A percentile compares a stretch with the other conserved stretches of the same genome.
phyloP scores from a whole-genome alignment of 306 rosid genomes.

The Cicer cuneatum region DNA sequence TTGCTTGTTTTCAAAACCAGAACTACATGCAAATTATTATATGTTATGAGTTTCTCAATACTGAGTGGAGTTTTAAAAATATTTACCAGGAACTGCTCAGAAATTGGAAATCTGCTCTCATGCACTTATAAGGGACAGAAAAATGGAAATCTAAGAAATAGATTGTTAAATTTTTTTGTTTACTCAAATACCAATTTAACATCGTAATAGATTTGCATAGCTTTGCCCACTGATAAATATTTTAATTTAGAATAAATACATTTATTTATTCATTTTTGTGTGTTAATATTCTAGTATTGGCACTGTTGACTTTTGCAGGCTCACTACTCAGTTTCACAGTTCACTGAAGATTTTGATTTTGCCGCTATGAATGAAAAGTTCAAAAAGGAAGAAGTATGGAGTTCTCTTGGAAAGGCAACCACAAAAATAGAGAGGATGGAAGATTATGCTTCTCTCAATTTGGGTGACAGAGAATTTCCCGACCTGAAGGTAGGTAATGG shows the following conservation, averaged over 20 bases:
- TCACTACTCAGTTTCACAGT: slow-evolving; percentile 49
- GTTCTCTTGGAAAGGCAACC: slow-evolving; percentile 63
- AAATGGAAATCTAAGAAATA: no score
- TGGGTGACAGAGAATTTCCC: slow-evolving; percentile 47
- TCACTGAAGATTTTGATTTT: slow-evolving; percentile 82
- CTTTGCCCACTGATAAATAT: neutral
- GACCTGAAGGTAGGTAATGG: slow-evolving; percentile 53
- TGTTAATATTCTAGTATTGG: neutral
- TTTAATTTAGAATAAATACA: neutral
- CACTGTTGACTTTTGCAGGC: slow-evolving; percentile 40
- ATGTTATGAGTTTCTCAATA: neutral
- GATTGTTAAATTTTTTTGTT: neutral
- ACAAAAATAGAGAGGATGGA: slow-evolving; percentile 47
- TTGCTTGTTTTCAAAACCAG: neutral
- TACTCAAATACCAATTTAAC: neutral
- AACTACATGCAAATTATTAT: slow-evolving; percentile 9
- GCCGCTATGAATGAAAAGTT: slow-evolving; percentile 83
- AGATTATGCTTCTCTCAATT: slow-evolving; percentile 44
- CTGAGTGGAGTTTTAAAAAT: neutral
- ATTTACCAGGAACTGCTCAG: neutral
- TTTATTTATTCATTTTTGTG: neutral
- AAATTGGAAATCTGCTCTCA: no score
- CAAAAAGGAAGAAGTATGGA: slow-evolving; percentile 84
- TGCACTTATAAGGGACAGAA: no score
- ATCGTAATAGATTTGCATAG: neutral